A percentile compares a stretch with the other conserved stretches of the same genome.
These are phyloP conservation scores for Candida golubevii DNA, from an alignment of 805 yeast species.

Conservation along the genomic window DNA sequence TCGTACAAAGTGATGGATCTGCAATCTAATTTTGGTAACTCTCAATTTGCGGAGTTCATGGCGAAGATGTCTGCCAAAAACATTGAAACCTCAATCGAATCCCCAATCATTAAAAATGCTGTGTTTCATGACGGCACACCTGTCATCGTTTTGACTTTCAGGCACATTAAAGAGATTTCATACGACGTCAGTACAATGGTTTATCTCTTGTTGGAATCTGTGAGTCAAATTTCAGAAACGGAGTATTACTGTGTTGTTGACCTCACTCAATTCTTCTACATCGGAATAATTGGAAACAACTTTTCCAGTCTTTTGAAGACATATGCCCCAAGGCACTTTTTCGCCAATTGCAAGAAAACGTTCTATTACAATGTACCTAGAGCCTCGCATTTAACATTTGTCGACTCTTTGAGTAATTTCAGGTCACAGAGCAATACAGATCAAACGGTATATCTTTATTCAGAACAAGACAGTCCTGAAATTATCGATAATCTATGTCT, in stretches of 20 bases:
- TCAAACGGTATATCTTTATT: conserved; percentile 24
- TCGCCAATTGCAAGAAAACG: conserved; percentile 48
- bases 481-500: conserved; percentile 33
- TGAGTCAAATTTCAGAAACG: conserved; percentile 68
- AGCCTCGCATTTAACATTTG: conserved; percentile 18
- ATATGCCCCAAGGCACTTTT: conserved; percentile 50
- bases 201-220: conserved; percentile 59
- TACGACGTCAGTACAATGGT: conserved; percentile 46
- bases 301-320: conserved; percentile 36
- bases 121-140: conserved; percentile 73
- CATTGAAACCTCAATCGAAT: conserved; percentile 39
- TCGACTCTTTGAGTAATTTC: conserved; percentile 21
- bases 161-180: conserved; percentile 30
- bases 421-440: conserved; percentile 16
- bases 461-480: conserved; percentile 32
- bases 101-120: conserved; percentile 54
- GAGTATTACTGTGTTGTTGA: conserved; percentile 62
- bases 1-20: conserved; percentile 39
- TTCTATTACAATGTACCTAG: conserved; percentile 50
- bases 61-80: conserved; percentile 57
- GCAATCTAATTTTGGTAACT: conserved; percentile 44
- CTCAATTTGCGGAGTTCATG: conserved; percentile 69
- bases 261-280: conserved; percentile 54
- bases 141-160: conserved; percentile 50
- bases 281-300: conserved; percentile 20